Conservation (phyloP, 2,329 filamentous ascomycete genomes). For the Atkinsonella texensis region DNA sequence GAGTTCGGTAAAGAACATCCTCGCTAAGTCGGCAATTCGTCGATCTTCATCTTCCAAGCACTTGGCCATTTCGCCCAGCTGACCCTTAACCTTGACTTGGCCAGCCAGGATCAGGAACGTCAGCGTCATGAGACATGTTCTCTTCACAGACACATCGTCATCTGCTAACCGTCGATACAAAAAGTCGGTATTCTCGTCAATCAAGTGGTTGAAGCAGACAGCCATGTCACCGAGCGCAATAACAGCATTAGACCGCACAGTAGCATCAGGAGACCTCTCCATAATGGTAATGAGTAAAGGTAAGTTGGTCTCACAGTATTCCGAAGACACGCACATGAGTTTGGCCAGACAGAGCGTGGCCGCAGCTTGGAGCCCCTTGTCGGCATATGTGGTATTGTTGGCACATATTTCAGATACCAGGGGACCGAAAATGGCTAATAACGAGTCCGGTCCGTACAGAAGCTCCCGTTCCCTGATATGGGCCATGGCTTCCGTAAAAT, state of each 20-base stretch:
- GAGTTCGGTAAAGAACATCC: conserved; percentile 98
- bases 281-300: conserved; percentile 95
- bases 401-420: conserved; percentile 88
- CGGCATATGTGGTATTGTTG: conserved; percentile 84
- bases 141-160: conserved; percentile 77
- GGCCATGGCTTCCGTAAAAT: conserved; percentile 77
- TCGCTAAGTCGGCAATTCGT: conserved; percentile 80
- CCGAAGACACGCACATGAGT: conserved; percentile 94
- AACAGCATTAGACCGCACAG: conserved; percentile 89
- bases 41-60: conserved; percentile 95
- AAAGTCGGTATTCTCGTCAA: conserved; percentile 98
- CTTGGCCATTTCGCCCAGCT: conserved; percentile 98
- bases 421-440: conserved; percentile 84
- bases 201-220: conserved; percentile 97
- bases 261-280: conserved; percentile 84
- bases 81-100: conserved; percentile 98
- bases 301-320: conserved; percentile 91
- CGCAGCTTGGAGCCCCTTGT: conserved; percentile 81
- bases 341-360: conserved; percentile 93
- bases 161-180: conserved; percentile 89
- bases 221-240: conserved; percentile 98
- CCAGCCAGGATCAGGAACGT: conserved; percentile 95
- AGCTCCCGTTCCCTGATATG: conserved; percentile 77
- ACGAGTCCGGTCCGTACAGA: conserved; percentile 67
- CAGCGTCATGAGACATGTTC: conserved; percentile 95